Conservation (phyloP, 1,139 yeast genomes). For the Diutina scorzettiae region DNA sequence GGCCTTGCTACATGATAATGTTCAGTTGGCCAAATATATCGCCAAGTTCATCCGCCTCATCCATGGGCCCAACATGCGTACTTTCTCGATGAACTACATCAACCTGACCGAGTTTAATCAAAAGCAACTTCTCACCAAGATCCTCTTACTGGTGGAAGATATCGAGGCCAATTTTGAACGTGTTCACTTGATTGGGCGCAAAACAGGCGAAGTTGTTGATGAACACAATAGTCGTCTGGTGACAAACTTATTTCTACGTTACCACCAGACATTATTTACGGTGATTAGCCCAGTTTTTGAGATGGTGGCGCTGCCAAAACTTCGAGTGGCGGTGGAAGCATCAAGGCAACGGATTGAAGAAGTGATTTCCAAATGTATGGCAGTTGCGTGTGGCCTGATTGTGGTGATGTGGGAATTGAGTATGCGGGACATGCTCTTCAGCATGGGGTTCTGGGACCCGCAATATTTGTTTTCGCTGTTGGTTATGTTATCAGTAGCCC, state of each 20-base stretch:
- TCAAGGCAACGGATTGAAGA: constrained; percentile 28
- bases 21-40: constrained; percentile 27
- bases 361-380: not conserved
- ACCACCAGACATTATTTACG: constrained; percentile 33
- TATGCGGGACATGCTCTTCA: constrained; percentile 23
- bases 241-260: constrained; percentile 33
- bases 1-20: constrained; percentile 25
- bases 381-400: constrained; percentile 25
- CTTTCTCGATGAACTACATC: constrained; percentile 27
- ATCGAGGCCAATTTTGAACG: constrained; percentile 21
- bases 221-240: constrained; percentile 12
- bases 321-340: constrained; percentile 23
- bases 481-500: constrained; percentile 18
- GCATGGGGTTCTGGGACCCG: constrained; percentile 42
- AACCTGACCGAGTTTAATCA: constrained; percentile 31
- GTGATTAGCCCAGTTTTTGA: constrained; percentile 35
- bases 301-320: constrained; percentile 31
- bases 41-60: constrained; percentile 23
- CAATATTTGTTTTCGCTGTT: constrained; percentile 33
- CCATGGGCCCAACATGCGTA: constrained; percentile 27
- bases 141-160: constrained; percentile 20
- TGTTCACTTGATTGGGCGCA: constrained; percentile 18
- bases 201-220: constrained; percentile 11
- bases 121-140: constrained; percentile 19
- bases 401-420: constrained; percentile 26